These are phyloP conservation scores for Mimosa bimucronata DNA, from an alignment of 306 rosid genomes.

Conservation along the genomic window DNA sequence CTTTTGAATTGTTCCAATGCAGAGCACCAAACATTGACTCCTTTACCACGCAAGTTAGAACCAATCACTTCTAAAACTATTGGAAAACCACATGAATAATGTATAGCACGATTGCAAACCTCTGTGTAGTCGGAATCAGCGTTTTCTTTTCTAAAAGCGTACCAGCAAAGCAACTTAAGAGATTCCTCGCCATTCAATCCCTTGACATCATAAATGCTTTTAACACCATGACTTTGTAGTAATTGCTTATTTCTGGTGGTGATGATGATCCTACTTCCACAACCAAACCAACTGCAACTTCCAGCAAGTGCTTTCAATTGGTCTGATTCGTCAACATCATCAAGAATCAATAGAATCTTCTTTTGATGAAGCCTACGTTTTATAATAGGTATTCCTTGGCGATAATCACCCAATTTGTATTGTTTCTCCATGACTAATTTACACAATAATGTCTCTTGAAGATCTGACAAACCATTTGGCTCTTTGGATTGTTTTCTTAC, in stretches of 20 bases:
- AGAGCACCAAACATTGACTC: background rate
- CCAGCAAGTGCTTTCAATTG: conserved; percentile 7
- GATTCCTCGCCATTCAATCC: background rate
- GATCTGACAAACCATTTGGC: background rate
- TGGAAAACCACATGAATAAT: background rate
- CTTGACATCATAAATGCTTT: background rate
- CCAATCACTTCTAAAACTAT: too few species aligned
- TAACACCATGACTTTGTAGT: background rate
- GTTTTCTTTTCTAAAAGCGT: background rate
- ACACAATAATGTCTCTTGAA: too few species aligned
- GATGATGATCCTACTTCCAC: conserved; percentile 2
- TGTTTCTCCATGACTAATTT: background rate
- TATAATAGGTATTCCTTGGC: background rate
- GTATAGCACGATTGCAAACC: background rate
- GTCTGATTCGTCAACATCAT: background rate
- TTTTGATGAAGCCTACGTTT: background rate
- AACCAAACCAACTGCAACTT: conserved; percentile 12
- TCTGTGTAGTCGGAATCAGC: background rate
- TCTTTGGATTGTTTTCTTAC: background rate
- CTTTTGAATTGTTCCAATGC: background rate
- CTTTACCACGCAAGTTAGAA: background rate
- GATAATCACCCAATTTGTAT: background rate
- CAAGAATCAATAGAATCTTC: conserved; percentile 9
- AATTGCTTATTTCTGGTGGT: conserved; percentile 7
- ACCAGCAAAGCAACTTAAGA: conserved; percentile 6